A percentile compares a stretch with the other conserved stretches of the same genome.
These are phyloP conservation scores for Magnolia changhungtana DNA, from an alignment of 164 flowering plant genomes.

Conservation along the genomic window DNA sequence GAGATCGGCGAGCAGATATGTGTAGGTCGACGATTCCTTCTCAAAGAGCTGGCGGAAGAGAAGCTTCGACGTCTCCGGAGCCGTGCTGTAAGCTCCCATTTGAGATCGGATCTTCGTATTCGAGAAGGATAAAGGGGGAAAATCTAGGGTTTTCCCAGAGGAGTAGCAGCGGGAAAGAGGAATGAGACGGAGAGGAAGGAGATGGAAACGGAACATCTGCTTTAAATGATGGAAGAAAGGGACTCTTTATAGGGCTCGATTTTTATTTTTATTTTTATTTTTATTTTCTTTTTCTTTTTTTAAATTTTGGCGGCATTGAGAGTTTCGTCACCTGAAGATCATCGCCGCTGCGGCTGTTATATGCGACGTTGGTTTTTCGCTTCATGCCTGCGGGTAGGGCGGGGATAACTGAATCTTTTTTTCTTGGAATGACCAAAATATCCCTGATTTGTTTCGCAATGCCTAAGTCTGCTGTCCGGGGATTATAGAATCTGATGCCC, in stretches of 20 bases:
- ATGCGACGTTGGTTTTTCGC: too few species aligned
- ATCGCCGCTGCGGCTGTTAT: background rate
- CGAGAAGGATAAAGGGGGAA: background rate
- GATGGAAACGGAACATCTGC: conserved; percentile 14
- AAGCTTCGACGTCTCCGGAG: conserved; percentile 42
- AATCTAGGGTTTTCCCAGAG: conserved; percentile 7
- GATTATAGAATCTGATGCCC: too few species aligned
- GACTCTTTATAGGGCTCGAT: background rate
- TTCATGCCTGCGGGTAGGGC: too few species aligned
- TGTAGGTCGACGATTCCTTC: conserved; percentile 82
- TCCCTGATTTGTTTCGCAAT: too few species aligned
- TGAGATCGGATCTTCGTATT: conserved; percentile 8
- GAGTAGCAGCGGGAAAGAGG: background rate
- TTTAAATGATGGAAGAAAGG: too few species aligned
- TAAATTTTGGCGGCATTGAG: background rate
- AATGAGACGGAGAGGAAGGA: background rate
- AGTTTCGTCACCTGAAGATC: background rate
- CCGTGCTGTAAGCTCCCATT: conserved; percentile 31
- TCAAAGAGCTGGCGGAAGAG: conserved; percentile 40
- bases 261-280: too few species aligned
- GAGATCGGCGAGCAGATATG: conserved; percentile 87
- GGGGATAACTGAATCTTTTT: too few species aligned
- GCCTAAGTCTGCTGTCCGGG: too few species aligned
- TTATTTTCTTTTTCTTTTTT: too few species aligned
- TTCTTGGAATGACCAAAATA: too few species aligned